Conservation (phyloP, 805 yeast genomes). For the Starmera dryadoides region DNA sequence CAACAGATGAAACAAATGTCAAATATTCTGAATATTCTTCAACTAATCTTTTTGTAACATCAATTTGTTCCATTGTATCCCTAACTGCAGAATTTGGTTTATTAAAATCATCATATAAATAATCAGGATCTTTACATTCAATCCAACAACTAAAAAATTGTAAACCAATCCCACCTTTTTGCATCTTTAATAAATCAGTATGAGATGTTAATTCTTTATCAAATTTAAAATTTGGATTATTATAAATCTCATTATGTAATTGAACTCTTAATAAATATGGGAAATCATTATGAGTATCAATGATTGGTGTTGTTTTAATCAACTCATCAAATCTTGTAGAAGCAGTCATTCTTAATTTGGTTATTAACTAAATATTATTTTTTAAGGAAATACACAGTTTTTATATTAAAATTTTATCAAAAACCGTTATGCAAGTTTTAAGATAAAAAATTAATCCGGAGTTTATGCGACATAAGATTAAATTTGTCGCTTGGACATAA, state of each 20-base stretch:
- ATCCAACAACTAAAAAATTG: constrained; percentile 46
- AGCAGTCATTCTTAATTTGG: neutral
- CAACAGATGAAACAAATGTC: constrained; percentile 32
- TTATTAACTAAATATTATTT: too few species aligned
- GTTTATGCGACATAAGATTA: too few species aligned
- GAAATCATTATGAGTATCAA: constrained; percentile 44
- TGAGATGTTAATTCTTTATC: constrained; percentile 32
- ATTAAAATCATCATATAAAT: constrained; percentile 37
- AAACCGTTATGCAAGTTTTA: too few species aligned
- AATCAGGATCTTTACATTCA: constrained; percentile 35
- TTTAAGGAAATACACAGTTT: too few species aligned
- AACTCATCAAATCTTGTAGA: constrained; percentile 10
- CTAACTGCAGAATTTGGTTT: constrained; percentile 36
- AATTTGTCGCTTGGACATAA: too few species aligned
- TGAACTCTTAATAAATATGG: constrained; percentile 42
- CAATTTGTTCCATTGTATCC: constrained; percentile 49
- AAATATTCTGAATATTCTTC: constrained; percentile 31
- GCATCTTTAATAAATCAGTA: constrained; percentile 36
- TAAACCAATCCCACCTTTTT: constrained; percentile 37
- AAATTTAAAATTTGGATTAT: constrained; percentile 29
- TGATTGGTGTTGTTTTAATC: constrained; percentile 26
- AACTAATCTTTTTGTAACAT: constrained; percentile 38
- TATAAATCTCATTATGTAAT: constrained; percentile 34
- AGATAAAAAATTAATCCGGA: too few species aligned
- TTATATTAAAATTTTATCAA: too few species aligned